Conservation (phyloP, 2,329 filamentous ascomycete species). For the Aureobasidium sp. region DNA sequence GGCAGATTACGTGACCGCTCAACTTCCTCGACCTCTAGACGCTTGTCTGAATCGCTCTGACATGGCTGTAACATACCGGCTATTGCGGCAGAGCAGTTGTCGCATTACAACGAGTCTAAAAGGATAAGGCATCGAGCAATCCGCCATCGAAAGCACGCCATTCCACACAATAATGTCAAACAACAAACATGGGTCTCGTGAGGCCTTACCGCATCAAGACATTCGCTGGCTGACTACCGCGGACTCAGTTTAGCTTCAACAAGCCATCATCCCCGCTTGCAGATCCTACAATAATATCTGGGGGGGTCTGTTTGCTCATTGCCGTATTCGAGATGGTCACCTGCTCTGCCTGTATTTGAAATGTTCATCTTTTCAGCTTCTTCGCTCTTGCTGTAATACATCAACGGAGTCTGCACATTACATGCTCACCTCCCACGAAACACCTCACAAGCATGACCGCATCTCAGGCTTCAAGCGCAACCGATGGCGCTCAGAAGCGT, state of each 20-base stretch:
- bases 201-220: not conserved
- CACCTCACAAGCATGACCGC: slow-evolving; percentile 21
- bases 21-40: not conserved
- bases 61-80: not conserved
- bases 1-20: not conserved
- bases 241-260: not conserved
- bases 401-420: not conserved
- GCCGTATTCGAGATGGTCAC: not conserved
- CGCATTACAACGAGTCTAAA: not conserved
- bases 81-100: not conserved
- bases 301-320: not conserved
- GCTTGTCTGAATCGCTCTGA: not conserved
- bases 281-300: not conserved
- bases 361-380: not conserved
- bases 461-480: slow-evolving; percentile 24
- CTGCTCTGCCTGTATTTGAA: not conserved
- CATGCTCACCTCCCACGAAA: slow-evolving; percentile 18
- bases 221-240: not conserved
- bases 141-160: not conserved
- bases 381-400: not conserved
- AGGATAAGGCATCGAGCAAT: not conserved
- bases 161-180: not conserved
- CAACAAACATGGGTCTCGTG: not conserved
- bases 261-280: not conserved
- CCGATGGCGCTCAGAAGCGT: slow-evolving; percentile 30